Conservation (phyloP, 345 rosid species). For the Euclidium syriacum region DNA sequence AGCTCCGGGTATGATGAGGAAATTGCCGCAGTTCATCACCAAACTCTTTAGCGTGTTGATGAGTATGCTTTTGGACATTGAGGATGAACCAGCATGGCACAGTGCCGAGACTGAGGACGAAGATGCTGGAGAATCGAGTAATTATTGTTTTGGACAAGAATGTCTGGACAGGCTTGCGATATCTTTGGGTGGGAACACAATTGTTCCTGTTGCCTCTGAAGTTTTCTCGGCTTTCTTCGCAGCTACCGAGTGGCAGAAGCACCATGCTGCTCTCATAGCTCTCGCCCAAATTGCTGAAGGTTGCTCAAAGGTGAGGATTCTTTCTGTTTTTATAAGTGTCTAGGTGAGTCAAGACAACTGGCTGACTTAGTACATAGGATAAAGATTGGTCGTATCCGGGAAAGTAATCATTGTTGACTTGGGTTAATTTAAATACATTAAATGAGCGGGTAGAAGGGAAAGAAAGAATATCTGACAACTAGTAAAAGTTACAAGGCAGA, state of each 20-base stretch:
- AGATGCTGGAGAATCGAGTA: slow-evolving; percentile 62
- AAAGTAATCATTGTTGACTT: not conserved
- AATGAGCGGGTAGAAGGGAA: not conserved
- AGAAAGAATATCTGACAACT: not conserved
- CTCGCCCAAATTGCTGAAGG: slow-evolving; percentile 77
- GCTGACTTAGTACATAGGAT: not conserved
- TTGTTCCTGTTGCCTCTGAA: slow-evolving; percentile 62
- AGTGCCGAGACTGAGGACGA: slow-evolving; percentile 54
- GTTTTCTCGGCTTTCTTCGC: slow-evolving; percentile 46
- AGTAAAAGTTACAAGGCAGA: not conserved
- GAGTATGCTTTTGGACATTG: slow-evolving; percentile 56
- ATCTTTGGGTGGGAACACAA: slow-evolving; percentile 61
- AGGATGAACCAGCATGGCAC: slow-evolving; percentile 68
- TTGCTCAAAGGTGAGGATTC: slow-evolving; percentile 51
- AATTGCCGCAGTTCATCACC: slow-evolving; percentile 64
- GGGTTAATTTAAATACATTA: not conserved
- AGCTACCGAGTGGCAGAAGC: slow-evolving; percentile 64
- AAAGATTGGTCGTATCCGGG: not conserved
- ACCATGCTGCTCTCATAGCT: slow-evolving; percentile 64
- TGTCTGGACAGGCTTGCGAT: slow-evolving; percentile 62
- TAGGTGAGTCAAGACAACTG: not conserved
- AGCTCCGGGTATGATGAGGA: slow-evolving; percentile 78
- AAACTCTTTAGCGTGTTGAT: slow-evolving; percentile 50
- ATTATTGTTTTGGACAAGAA: slow-evolving; percentile 65
- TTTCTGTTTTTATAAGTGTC: not conserved